Evolutionary conservation across 306 rosid genomes (phyloP), one percentile per base, ranked within the genome.

Genomic region (Ormosia emarginata): DNA sequence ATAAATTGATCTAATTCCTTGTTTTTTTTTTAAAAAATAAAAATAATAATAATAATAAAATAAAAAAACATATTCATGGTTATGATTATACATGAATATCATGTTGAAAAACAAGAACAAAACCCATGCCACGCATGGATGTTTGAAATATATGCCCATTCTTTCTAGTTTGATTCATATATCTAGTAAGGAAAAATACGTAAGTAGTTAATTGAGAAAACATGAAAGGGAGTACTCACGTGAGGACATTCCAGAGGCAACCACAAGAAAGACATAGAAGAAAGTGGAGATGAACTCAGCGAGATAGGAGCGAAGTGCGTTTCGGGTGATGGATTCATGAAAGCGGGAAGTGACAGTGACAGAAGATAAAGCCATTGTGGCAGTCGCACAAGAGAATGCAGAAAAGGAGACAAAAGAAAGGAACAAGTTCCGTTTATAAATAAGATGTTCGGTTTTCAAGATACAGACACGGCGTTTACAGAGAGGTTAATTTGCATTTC

Each of bases 251-350:
- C 81, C 75, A 4, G 99, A 84, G 57, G 90, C 98, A 3, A 95
- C 80, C 0, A 90, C 93, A 0, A 87, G 49, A 66, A 93, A 86
- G 29, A 93, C 97, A 71, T 74, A 95, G 90, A 93, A 87, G 91
- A 93, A 95, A 13, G 99, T 95, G 24, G 95, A 93, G 83, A 95
- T 87, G 77, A 93, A 95, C 89, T 95, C 97, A 0, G 98, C 93
- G 3, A 90, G 79, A 17, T 95, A 95, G 9, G 98, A 86, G 18
- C 99, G 91, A 73, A 95, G 74, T 3, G 98, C 95, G 50, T 78
- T 68, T 37, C 92, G 56, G 3, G 94, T 84, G 57, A 93, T 10
- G 1, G 95, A 90, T 47, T 92, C 87, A 30, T 81, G 87, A 41
- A 88, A 88, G 49, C 92, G 90, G 14, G 86, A 73, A 58, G 86